Evolutionary conservation across 2,329 filamentous ascomycete species (phyloP).

Genomic region (Fusarium abutilonis): DNA sequence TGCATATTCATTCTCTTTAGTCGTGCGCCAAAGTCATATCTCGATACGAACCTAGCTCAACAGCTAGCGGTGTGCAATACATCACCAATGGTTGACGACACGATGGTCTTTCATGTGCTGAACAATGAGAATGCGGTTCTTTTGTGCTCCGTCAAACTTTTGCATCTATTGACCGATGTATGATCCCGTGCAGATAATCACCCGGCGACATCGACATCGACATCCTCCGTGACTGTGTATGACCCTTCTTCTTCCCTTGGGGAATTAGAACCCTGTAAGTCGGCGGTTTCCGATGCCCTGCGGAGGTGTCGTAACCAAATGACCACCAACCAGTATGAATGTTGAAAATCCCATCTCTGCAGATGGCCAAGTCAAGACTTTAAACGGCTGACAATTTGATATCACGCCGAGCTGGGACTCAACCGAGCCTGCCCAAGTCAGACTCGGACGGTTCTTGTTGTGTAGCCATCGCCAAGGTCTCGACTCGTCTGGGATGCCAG

Average conservation of each 20-base stretch:
- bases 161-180: slow-evolving; percentile 20
- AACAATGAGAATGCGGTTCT: slow-evolving; percentile 7
- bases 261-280: slow-evolving; percentile 23
- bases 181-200: slow-evolving; percentile 12
- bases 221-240: slow-evolving; percentile 15
- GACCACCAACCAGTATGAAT: not conserved
- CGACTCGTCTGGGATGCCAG: slow-evolving; percentile 13
- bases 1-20: slow-evolving; percentile 3
- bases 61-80: slow-evolving; percentile 3
- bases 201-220: not conserved
- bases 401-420: not conserved
- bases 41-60: slow-evolving; percentile 12
- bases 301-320: slow-evolving; percentile 18
- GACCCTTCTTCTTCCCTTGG: slow-evolving; percentile 14
- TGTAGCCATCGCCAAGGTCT: slow-evolving; percentile 11
- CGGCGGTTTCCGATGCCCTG: slow-evolving; percentile 7
- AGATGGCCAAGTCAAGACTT: not conserved
- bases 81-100: not conserved
- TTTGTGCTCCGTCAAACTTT: slow-evolving; percentile 14
- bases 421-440: not conserved
- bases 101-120: slow-evolving; percentile 3
- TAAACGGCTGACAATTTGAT: not conserved
- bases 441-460: slow-evolving; percentile 10
- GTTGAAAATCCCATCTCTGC: slow-evolving; percentile 7
- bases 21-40: slow-evolving; percentile 20